These are phyloP conservation scores for Telopea speciosissima DNA, from an alignment of 177 flowering plant genomes.

Conservation along the genomic window DNA sequence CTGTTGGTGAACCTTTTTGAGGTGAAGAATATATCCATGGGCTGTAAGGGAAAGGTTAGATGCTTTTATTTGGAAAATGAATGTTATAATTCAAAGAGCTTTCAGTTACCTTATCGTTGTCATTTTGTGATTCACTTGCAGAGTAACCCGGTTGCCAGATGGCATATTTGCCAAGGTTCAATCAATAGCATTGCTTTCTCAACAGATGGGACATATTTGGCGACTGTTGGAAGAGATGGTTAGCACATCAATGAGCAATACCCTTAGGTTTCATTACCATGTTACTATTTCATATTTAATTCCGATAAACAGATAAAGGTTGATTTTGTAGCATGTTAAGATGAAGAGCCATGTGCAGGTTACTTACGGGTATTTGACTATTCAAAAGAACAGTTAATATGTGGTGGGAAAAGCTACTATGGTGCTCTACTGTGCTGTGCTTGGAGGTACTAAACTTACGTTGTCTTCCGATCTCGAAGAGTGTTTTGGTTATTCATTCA, in stretches of 20 bases:
- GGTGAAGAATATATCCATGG: background rate
- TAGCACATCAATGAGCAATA: conserved; percentile 14
- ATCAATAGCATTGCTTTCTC: conserved; percentile 84
- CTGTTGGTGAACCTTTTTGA: background rate
- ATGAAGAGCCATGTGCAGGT: conserved; percentile 46
- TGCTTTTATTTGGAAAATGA: background rate
- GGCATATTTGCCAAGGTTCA: conserved; percentile 97
- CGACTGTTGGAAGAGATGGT: conserved; percentile 99
- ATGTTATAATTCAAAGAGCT: background rate
- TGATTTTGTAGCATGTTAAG: background rate
- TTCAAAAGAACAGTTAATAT: conserved; percentile 74
- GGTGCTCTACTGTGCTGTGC: conserved; percentile 96
- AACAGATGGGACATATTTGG: conserved; percentile 66
- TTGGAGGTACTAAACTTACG: conserved; percentile 66
- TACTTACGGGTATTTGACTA: conserved; percentile 88
- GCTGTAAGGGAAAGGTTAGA: background rate
- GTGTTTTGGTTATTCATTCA: background rate
- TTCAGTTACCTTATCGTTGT: background rate
- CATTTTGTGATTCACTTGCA: conserved; percentile 28
- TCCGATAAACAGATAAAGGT: conserved; percentile 1
- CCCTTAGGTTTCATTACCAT: background rate
- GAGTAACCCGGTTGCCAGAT: conserved; percentile 93
- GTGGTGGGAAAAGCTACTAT: conserved; percentile 96
- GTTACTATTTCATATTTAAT: conserved; percentile 1
- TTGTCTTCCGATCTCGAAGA: background rate